Conservation (phyloP, 2,329 filamentous ascomycete genomes). For the Verticillium zaregamsianum region DNA sequence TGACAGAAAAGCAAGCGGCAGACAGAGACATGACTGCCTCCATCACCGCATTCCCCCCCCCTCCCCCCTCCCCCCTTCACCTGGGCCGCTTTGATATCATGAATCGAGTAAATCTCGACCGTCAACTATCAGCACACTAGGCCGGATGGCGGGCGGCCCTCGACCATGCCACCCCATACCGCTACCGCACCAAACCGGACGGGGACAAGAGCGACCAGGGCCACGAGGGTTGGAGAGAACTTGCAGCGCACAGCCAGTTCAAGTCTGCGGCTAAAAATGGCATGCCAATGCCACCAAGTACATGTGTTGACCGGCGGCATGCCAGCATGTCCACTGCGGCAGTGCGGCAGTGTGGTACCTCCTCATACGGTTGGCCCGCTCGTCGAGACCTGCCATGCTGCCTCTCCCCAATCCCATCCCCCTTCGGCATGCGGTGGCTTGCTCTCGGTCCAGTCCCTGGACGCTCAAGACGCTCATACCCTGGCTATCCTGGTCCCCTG, state of each 20-base stretch:
- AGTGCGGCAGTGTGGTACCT: neutral
- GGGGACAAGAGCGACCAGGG: neutral
- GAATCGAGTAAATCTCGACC: neutral
- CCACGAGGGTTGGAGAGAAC: neutral
- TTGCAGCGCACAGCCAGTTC: neutral
- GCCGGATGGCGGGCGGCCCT: neutral
- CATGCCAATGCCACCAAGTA: neutral
- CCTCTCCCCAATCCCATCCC: conserved; percentile 11
- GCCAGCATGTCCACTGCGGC: neutral
- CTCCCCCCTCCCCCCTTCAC: neutral
- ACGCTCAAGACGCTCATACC: conserved; percentile 6
- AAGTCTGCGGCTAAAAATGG: neutral
- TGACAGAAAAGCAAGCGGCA: conserved; percentile 1
- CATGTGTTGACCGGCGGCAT: neutral
- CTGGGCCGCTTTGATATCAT: neutral
- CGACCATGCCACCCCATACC: neutral
- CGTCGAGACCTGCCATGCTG: conserved; percentile 5
- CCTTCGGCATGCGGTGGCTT: conserved; percentile 14
- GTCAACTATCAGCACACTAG: neutral
- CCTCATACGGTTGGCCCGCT: neutral
- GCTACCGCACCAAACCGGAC: neutral
- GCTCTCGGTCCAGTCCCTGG: conserved; percentile 10
- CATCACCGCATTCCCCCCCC: neutral
- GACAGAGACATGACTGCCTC: neutral
- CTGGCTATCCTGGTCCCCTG: conserved; percentile 7